phyloP scores from a whole-genome alignment of 179 eudicot genomes.

The Silene coronaria region DNA sequence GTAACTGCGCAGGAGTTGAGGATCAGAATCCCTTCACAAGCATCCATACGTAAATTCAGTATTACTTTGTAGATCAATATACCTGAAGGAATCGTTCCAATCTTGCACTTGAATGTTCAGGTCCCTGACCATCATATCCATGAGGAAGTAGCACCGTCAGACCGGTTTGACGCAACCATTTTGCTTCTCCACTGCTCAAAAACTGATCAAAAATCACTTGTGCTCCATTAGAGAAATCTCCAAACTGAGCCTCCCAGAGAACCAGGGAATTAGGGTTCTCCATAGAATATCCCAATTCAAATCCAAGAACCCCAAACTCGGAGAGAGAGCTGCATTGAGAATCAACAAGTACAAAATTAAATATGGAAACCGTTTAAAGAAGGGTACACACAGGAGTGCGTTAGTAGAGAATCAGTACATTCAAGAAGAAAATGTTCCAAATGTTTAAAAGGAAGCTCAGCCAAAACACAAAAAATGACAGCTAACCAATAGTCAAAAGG shows the following conservation, averaged over 20 bases:
- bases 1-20: neutral
- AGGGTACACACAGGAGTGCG: neutral
- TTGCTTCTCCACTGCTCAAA: constrained; percentile 33
- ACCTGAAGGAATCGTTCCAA: constrained; percentile 34
- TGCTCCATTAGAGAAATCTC: constrained; percentile 34
- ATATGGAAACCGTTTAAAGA: neutral
- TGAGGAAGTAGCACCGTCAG: constrained; percentile 33
- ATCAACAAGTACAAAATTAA: neutral
- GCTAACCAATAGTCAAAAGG: neutral
- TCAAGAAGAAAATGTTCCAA: neutral
- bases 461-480: neutral
- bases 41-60: neutral
- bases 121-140: constrained; percentile 38
- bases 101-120: constrained; percentile 35
- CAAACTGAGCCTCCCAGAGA: constrained; percentile 35
- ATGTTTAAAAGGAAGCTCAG: neutral
- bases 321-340: constrained; percentile 30
- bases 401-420: neutral
- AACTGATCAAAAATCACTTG: constrained; percentile 33
- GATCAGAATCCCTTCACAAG: constrained; percentile 2
- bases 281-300: constrained; percentile 35
- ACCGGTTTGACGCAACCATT: constrained; percentile 35
- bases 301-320: constrained; percentile 36
- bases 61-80: constrained; percentile 7
- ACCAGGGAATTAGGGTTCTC: constrained; percentile 35